Conservation (phyloP, 148 eudicot genomes). For the Cornus controversa region DNA sequence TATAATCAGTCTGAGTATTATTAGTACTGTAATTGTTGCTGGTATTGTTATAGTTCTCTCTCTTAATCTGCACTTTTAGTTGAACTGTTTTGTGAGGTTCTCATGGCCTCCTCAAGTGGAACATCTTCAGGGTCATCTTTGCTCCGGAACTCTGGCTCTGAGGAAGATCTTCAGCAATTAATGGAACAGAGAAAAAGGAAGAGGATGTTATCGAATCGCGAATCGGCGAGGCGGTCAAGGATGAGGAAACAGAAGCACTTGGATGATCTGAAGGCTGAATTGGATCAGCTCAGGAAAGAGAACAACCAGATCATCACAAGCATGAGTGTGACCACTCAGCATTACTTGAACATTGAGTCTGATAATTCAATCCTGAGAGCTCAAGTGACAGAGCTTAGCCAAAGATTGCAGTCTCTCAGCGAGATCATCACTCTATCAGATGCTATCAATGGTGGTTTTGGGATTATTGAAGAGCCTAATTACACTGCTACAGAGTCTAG, state of each 20-base stretch:
- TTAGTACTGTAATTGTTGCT: slow-evolving; percentile 29
- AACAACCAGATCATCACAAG: slow-evolving; percentile 33
- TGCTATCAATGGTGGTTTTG: slow-evolving; percentile 20
- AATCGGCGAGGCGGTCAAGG: slow-evolving; percentile 76
- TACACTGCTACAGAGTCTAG: background rate
- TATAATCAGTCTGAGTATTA: background rate
- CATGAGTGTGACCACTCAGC: slow-evolving; percentile 41
- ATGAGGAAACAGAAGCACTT: slow-evolving; percentile 71
- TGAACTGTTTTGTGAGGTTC: background rate
- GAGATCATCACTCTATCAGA: slow-evolving; percentile 39
- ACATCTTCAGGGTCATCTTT: slow-evolving; percentile 45
- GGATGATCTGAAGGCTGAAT: slow-evolving; percentile 54
- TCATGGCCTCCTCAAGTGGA: slow-evolving; percentile 63
- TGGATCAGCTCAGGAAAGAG: slow-evolving; percentile 42
- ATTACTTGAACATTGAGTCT: slow-evolving; percentile 42
- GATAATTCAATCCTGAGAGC: slow-evolving; percentile 65
- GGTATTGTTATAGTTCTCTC: background rate
- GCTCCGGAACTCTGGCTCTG: slow-evolving; percentile 45
- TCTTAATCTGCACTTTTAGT: background rate
- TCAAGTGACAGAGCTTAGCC: slow-evolving; percentile 62
- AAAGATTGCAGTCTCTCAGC: slow-evolving; percentile 52
- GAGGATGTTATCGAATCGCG: slow-evolving; percentile 72
- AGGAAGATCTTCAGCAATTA: slow-evolving; percentile 40
- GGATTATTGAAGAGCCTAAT: slow-evolving; percentile 16
- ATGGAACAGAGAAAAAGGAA: slow-evolving; percentile 70